phyloP scores from a whole-genome alignment of 345 rosid genomes.

The Brassica carinata region DNA sequence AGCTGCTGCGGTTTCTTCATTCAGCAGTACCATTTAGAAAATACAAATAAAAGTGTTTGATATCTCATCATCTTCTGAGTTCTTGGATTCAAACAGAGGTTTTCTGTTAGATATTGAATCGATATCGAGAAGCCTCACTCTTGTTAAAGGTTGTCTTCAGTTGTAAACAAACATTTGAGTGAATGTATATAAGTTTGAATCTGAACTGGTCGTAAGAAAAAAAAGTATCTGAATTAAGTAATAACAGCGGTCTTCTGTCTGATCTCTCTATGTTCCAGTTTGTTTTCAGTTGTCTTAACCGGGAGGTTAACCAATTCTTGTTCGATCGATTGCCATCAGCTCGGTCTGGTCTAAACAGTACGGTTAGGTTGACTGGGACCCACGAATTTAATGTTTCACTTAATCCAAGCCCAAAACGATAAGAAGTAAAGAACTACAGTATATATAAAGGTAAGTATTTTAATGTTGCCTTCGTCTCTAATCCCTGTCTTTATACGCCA shows the following conservation, averaged over 20 bases:
- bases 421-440: conserved; percentile 16
- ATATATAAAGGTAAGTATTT: conserved; percentile 3
- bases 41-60: background rate
- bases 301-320: conserved; percentile 4
- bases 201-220: too few relatives aligned
- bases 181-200: too few relatives aligned
- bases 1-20: conserved; percentile 47
- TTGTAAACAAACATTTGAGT: too few relatives aligned
- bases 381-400: conserved; percentile 14
- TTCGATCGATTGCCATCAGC: background rate
- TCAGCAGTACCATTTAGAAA: conserved; percentile 36
- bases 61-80: background rate
- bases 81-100: conserved; percentile 15
- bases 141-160: conserved; percentile 21
- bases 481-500: conserved; percentile 36
- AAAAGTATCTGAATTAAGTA: too few relatives aligned
- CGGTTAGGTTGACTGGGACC: background rate
- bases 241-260: too few relatives aligned
- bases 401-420: conserved; percentile 36
- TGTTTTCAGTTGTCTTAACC: too few relatives aligned
- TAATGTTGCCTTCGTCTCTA: conserved; percentile 38
- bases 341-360: conserved; percentile 14
- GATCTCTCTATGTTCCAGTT: too few relatives aligned
- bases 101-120: conserved; percentile 18
- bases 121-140: conserved; percentile 7